A percentile compares a stretch with the other conserved stretches of the same genome.
These are phyloP conservation scores for Glycine soja DNA, from an alignment of 306 rosid genomes.

Conservation along the genomic window DNA sequence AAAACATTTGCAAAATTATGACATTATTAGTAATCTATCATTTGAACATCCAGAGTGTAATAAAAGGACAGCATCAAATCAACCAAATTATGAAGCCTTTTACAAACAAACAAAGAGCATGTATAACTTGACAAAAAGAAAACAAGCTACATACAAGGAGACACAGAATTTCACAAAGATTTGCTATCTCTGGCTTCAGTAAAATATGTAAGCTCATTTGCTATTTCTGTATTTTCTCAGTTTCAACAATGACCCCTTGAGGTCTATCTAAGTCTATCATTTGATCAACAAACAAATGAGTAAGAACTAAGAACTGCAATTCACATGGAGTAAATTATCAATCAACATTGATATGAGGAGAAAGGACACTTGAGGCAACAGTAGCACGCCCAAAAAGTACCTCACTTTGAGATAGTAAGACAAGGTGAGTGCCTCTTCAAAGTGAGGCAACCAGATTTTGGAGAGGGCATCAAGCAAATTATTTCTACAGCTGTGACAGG, in stretches of 20 bases:
- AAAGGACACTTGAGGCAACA: too few species aligned
- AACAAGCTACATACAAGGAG: conserved; percentile 54
- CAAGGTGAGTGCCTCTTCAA: too few species aligned
- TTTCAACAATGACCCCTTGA: conserved; percentile 42
- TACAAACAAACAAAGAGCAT: conserved; percentile 4
- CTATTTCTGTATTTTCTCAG: conserved; percentile 46
- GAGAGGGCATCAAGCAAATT: too few species aligned
- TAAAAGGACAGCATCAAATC: not conserved
- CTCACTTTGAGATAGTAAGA: too few species aligned
- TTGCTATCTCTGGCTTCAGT: conserved; percentile 54
- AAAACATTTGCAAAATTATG: not conserved
- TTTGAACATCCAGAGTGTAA: not conserved
- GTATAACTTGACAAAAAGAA: conserved; percentile 34
- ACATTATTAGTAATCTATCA: not conserved
- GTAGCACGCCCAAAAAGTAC: too few species aligned
- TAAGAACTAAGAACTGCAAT: conserved; percentile 41
- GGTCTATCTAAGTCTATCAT: conserved; percentile 44
- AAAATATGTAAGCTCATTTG: conserved; percentile 53
- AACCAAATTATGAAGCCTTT: conserved; percentile 19
- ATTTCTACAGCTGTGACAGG: too few species aligned
- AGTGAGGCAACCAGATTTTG: too few species aligned
- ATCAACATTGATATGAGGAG: too few species aligned
- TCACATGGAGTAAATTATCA: conserved; percentile 35
- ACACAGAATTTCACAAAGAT: conserved; percentile 52
- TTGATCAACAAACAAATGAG: conserved; percentile 39